Base-by-base conservation (phyloP, 2,329 filamentous ascomycete species). In the Fusarium paranaense region DNA sequence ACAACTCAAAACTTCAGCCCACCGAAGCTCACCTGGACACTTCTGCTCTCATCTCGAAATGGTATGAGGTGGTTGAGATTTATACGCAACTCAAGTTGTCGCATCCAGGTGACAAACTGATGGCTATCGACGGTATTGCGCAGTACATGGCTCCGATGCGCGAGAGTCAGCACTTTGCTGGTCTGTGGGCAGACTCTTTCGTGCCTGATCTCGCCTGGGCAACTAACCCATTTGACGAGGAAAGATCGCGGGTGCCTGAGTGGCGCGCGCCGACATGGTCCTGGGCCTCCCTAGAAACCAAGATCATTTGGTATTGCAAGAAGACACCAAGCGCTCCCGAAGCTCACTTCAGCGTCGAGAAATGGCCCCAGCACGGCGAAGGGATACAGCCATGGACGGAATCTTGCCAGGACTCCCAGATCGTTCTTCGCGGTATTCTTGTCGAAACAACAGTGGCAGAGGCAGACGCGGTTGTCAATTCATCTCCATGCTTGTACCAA, bases 191-290 rank as follows among this genome's bases (percentile, higher is more conserved):
- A 6, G 59, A 62, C 20, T 62, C 59, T 14, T 47, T 62, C 18
- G 30, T 40, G 1, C 11, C 22, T 14, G 59, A 62, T 50, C 59
- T 62, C 35, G 42, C 59, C 27, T 62, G 59, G 59, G 32, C 40
- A 3, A 22, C 27, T 4, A 16, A 20, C 40, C 5, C 27, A 5
- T 45, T 33, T 33, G 30, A 37, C 16, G 20, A 50, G 1, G 25
- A n/a, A 10, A 30, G 14, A 18, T 18, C 16, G 9, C 38, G 40
- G 16, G 33, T 13, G 8, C n/a, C 20, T 3, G 25, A 62, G 27
- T 62, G 59, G 59, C 59, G 59, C 27, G 59, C 59, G 4, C 59
- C 59, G n/a, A 62, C 59, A 25, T 62, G 59, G 59, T 62, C 59
- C 5, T 62, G 59, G 59, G 59, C 59, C 7, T 50, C 20, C 10